These are phyloP conservation scores for Trametes elegans DNA, from an alignment of 768 basidiomycete genomes.

Conservation along the genomic window DNA sequence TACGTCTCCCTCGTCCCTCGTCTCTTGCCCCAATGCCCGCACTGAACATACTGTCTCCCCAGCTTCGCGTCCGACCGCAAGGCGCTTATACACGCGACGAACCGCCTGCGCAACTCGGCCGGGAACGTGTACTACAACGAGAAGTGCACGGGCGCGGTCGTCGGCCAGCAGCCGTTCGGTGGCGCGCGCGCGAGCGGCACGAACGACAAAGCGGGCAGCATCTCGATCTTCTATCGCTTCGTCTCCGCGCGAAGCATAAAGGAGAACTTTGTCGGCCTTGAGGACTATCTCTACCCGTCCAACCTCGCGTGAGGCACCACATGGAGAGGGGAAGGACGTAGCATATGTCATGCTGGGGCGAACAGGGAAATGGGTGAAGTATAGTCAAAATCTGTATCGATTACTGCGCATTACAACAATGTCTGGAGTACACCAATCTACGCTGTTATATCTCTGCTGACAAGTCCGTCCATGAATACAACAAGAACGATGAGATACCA, in stretches of 20 bases:
- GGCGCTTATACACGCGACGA: conserved; percentile 76
- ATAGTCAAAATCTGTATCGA: conserved; percentile 5
- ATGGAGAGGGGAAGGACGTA: background rate
- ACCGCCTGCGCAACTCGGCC: conserved; percentile 83
- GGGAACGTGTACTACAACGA: conserved; percentile 99
- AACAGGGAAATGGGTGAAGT: background rate
- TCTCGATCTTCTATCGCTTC: conserved; percentile 75
- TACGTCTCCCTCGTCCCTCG: conserved; percentile 39
- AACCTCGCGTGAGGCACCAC: conserved; percentile 59
- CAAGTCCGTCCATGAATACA: background rate
- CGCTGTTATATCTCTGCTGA: background rate
- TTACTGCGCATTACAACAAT: background rate
- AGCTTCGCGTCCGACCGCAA: conserved; percentile 85
- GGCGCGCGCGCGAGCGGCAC: conserved; percentile 92
- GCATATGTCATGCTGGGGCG: background rate
- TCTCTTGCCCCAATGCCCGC: conserved; percentile 13
- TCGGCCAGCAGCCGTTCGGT: conserved; percentile 98
- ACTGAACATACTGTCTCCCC: conserved; percentile 1
- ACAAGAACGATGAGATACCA: background rate
- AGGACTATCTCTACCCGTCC: conserved; percentile 82
- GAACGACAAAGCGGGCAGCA: conserved; percentile 96
- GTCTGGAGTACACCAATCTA: conserved; percentile 6
- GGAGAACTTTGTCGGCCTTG: conserved; percentile 88
- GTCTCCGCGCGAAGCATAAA: conserved; percentile 92
- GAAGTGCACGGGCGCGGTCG: conserved; percentile 96